phyloP scores from a whole-genome alignment of 2,329 filamentous ascomycete species.

The Alternaria brassicae region DNA sequence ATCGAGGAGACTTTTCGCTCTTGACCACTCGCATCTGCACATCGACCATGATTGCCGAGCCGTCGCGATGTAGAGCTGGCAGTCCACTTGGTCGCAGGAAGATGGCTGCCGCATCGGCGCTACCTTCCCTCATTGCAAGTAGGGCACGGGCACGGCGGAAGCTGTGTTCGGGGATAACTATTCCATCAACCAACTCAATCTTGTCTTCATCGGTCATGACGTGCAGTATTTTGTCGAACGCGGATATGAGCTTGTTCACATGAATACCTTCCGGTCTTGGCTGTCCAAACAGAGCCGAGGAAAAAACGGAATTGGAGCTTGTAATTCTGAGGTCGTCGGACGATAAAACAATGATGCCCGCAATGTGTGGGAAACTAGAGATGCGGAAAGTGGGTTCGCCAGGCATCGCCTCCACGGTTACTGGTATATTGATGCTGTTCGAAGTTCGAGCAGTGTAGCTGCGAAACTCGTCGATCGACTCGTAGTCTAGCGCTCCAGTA shows the following conservation, averaged over 20 bases:
- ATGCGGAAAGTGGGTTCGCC: constrained; percentile 77
- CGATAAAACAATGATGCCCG: constrained; percentile 92
- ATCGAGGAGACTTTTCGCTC: constrained; percentile 66
- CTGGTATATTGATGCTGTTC: constrained; percentile 81
- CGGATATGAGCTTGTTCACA: constrained; percentile 82
- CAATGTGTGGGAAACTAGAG: constrained; percentile 96
- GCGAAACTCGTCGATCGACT: constrained; percentile 72
- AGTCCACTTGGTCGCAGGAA: constrained; percentile 87
- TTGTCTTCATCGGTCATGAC: constrained; percentile 88
- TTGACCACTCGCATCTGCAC: constrained; percentile 96
- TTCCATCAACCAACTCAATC: constrained; percentile 84
- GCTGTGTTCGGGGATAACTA: constrained; percentile 94
- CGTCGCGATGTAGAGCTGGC: constrained; percentile 85
- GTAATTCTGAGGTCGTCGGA: constrained; percentile 78
- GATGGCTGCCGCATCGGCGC: constrained; percentile 73
- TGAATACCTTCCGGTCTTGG: constrained; percentile 80
- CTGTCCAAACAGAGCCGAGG: constrained; percentile 88
- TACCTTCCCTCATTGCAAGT: constrained; percentile 82
- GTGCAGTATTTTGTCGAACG: constrained; percentile 82
- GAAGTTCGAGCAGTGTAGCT: constrained; percentile 86
- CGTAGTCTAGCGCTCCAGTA: constrained; percentile 78
- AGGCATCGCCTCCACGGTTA: constrained; percentile 76
- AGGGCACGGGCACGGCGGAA: constrained; percentile 89
- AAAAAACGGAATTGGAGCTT: constrained; percentile 95
- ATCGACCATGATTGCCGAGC: constrained; percentile 90